Conservation (phyloP, 495 filamentous ascomycete species). For the Podospora comata region DNA sequence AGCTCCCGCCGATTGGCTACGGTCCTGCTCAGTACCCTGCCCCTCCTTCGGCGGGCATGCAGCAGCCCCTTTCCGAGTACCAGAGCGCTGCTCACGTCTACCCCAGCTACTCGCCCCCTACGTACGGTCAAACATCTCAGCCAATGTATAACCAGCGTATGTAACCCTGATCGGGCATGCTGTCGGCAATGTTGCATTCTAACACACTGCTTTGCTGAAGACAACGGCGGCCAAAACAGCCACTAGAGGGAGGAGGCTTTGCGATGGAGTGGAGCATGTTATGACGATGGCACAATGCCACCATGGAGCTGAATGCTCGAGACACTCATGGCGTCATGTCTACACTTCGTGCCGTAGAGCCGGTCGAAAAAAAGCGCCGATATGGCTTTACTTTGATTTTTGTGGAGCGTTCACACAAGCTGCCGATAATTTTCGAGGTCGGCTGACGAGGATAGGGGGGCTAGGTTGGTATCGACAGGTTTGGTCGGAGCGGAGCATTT, state of each 20-base stretch:
- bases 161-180: conserved; percentile 8
- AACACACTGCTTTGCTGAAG: conserved; percentile 19
- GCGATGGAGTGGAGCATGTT: neutral
- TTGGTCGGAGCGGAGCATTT: neutral
- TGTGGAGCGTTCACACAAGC: neutral
- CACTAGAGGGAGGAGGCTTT: neutral
- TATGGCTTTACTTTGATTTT: neutral
- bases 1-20: conserved; percentile 86
- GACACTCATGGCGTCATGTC: neutral
- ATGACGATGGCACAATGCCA: neutral
- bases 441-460: neutral
- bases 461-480: neutral
- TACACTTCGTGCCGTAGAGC: neutral
- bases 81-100: conserved; percentile 45
- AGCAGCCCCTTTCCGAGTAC: conserved; percentile 62
- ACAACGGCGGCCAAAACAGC: conserved; percentile 26
- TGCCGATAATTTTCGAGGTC: neutral
- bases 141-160: conserved; percentile 78
- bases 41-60: conserved; percentile 59
- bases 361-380: neutral
- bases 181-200: neutral
- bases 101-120: conserved; percentile 64
- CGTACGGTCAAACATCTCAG: conserved; percentile 64
- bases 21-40: conserved; percentile 66
- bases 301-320: neutral